Percentiles rank a stretch among this genome's conserved stretches.
Conservation (phyloP, 176 grass and related monocot species). For the Panicum miliaceum region DNA sequence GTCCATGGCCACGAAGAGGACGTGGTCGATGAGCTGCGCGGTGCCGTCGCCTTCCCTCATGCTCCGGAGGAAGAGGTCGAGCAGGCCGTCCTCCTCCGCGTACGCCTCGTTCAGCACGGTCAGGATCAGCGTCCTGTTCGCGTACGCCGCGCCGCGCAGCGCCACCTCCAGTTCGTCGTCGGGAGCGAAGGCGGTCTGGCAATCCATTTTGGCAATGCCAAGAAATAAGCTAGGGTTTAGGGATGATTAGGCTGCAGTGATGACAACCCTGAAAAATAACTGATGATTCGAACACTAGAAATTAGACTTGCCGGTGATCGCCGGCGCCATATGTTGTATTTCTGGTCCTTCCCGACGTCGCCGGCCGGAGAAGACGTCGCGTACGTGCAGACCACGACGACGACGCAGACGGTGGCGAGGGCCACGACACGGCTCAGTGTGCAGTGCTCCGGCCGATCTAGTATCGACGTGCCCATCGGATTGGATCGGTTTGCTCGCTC, state of each 20-base stretch:
- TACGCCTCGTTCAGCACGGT: constrained; percentile 69
- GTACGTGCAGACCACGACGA: constrained; percentile 41
- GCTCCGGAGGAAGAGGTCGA: constrained; percentile 72
- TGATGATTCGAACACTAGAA: neutral
- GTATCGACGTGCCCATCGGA: constrained; percentile 4
- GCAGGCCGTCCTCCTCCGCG: constrained; percentile 63
- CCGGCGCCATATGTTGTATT: constrained; percentile 33
- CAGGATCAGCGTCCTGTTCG: constrained; percentile 65
- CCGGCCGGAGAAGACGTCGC: constrained; percentile 11
- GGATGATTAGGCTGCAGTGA: neutral
- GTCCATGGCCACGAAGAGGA: constrained; percentile 69
- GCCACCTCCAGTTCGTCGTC: constrained; percentile 62
- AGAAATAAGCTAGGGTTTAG: constrained; percentile 29
- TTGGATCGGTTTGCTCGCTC: neutral
- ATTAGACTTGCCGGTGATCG: constrained; percentile 28
- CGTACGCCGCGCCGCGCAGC: constrained; percentile 55
- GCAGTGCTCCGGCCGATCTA: constrained; percentile 38
- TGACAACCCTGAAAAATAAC: neutral
- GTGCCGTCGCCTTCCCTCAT: constrained; percentile 61
- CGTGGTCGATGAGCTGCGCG: constrained; percentile 52
- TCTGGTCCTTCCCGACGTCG: constrained; percentile 31
- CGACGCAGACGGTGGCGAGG: constrained; percentile 27
- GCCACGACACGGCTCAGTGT: constrained; percentile 23
- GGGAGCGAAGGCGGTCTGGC: neutral
- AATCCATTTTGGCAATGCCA: neutral